phyloP scores from a whole-genome alignment of 495 filamentous ascomycete species.

The Cairneyella variabilis region DNA sequence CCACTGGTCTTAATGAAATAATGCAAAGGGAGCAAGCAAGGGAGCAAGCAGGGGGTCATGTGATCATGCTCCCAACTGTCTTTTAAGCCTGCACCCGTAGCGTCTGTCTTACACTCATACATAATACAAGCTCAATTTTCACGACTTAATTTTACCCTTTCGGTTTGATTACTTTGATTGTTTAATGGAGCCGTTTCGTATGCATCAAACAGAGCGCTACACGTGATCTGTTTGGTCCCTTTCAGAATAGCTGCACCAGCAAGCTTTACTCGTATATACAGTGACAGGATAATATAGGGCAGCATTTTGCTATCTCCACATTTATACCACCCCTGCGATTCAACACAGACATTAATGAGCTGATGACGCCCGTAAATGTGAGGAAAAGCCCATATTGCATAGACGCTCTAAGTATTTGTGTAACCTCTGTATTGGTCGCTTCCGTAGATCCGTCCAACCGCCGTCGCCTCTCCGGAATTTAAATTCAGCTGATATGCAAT shows the following conservation, averaged over 20 bases:
- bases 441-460: not conserved
- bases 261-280: no score
- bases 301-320: not conserved
- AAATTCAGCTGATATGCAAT: not conserved
- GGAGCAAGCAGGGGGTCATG: no score
- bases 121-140: no score
- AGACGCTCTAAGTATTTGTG: not conserved
- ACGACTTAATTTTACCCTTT: no score
- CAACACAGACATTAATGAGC: not conserved
- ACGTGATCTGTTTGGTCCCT: not conserved
- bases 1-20: not conserved
- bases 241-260: no score
- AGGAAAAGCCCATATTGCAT: not conserved
- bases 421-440: constrained; percentile 2
- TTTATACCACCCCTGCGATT: not conserved
- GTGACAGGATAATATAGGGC: constrained; percentile 1
- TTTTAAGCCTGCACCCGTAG: no score
- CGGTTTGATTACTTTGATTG: not conserved
- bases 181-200: not conserved
- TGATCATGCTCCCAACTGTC: no score
- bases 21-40: no score
- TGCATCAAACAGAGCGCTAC: not conserved
- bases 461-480: not conserved
- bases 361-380: not conserved
- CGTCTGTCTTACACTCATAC: no score